Base-by-base conservation (phyloP, 2,329 filamentous ascomycete species). In the Colletotrichum euphorbiae region DNA sequence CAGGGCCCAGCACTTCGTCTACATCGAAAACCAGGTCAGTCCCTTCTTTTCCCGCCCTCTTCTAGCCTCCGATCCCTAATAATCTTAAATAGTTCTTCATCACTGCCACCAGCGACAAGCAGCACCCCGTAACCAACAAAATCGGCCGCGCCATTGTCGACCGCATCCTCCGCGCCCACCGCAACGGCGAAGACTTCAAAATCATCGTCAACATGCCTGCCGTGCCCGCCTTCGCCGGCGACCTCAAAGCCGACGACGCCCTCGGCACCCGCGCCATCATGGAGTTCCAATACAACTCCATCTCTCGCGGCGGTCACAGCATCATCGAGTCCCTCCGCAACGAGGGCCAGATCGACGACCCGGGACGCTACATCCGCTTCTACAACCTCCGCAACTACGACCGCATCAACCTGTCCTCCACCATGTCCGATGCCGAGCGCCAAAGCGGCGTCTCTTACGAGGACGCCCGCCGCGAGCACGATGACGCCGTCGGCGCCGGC, bases 341-440 rank as follows among this genome's bases (percentile, higher is more conserved):
- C 62, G 85, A 86, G 36, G 92, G 91, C 3, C 93, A 92, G 8
- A 84, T 94, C 56, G 84, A 81, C 2, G 83, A 95, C 74, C 91
- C 91, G 1, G 82, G 85, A 74, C 81, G 89, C 48, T 96, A 94
- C 79, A 92, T 97, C 72, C 85, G 89, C 56, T 96, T 96, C 81
- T 96, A 93, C 82, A 96, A 97, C 77, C 84, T 97, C 36, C 86
- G 93, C 65, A 95, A 89, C 78, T 96, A 93, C 76, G 93, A 96
- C 76, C 89, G 93, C 50, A 91, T 97, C 83, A 94, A 95, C 79
- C 87, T 83, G 19, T 89, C 89, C 15, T 80, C 80, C 1, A 84
- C 87, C 6, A 89, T 93, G 87, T 77, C 80, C 17, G 80, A 83
- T 5, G 88, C 85, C 1, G 90, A 93, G 74, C 74, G 85, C 43